A percentile compares a stretch with the other conserved stretches of the same genome.
Conservation (phyloP, 1,284 basidiomycete genomes). For the Waitea zeae region DNA sequence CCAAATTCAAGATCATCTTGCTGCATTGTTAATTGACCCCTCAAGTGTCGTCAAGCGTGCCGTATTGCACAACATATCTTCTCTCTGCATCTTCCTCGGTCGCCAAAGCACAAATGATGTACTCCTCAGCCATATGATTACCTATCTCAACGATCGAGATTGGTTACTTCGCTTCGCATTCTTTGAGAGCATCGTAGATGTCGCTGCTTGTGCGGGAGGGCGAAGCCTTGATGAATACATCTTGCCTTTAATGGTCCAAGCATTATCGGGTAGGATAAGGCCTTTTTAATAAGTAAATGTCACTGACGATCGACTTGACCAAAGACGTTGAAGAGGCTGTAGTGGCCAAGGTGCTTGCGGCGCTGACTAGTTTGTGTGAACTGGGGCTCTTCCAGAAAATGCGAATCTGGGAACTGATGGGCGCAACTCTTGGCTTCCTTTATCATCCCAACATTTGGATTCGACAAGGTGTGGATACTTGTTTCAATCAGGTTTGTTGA, state of each 20-base stretch:
- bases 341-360: constrained; percentile 71
- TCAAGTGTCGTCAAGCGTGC: constrained; percentile 66
- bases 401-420: constrained; percentile 91
- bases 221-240: constrained; percentile 79
- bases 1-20: constrained; percentile 79
- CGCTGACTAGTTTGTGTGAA: constrained; percentile 76
- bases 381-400: constrained; percentile 79
- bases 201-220: constrained; percentile 84
- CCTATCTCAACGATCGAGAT: constrained; percentile 91
- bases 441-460: constrained; percentile 98
- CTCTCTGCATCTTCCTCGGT: constrained; percentile 87
- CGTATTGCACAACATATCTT: constrained; percentile 66
- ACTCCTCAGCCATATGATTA: constrained; percentile 93
- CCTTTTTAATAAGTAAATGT: not conserved
- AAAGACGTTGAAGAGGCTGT: constrained; percentile 96
- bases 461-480: constrained; percentile 47
- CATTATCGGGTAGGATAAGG: constrained; percentile 54
- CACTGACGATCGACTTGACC: constrained; percentile 2
- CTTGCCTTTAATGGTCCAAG: constrained; percentile 87
- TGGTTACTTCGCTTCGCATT: constrained; percentile 87
- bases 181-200: constrained; percentile 90
- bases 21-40: constrained; percentile 56
- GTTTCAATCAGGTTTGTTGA: not conserved
- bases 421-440: constrained; percentile 71
- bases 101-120: constrained; percentile 89